Base-by-base conservation (phyloP, 2,329 filamentous ascomycete species). In the Shiraia sp. region DNA sequence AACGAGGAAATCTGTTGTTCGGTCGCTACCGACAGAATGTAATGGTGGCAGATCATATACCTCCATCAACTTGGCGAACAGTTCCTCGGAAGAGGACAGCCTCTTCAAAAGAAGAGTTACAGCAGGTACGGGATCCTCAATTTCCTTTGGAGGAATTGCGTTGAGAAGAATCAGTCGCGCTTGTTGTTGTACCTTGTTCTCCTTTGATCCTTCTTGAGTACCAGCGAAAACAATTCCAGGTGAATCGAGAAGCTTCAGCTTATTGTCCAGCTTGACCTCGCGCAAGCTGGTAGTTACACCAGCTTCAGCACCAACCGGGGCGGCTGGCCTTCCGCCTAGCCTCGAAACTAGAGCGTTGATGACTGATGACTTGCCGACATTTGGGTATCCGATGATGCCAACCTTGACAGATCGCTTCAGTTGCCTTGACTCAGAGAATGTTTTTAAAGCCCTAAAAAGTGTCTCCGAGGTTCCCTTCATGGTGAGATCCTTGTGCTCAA, bases 301-400 rank as follows among this genome's bases (percentile, higher is more conserved):
- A 15, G 91, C 91, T 73, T 96, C 91, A 22, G 91, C 90, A 46
- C 91, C 91, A 1, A 88, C 87, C 1, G 91, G 91, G 68, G 90
- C 96, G 30, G 89, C 87, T 25, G 79, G 77, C 61, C 81, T 83
- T 42, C 83, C 80, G 53, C 86, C 82, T 56, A 96, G 76, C 26
- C 89, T 82, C 26, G 87, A 84, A 14, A 90, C 86, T 41, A 96
- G 83, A 12, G 90, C 88, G 70, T 96, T 96, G 79, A 96, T 96
- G 61, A 96, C 90, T 36, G 90, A 96, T 19, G 90, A 95, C 76
- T 96, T 96, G 66, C 91, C 91, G 45, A 96, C 91, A 68, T 96
- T 96, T 59, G 91, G 91, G 70, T 96, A 96, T 19, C 91, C 91
- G 57, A 96, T 95, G 49, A 96, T 88, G 53, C 91, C 91, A 47